Evolutionary conservation across 352 stramenopile genomes (phyloP).

Genomic region (Globisporangium ultimum): DNA sequence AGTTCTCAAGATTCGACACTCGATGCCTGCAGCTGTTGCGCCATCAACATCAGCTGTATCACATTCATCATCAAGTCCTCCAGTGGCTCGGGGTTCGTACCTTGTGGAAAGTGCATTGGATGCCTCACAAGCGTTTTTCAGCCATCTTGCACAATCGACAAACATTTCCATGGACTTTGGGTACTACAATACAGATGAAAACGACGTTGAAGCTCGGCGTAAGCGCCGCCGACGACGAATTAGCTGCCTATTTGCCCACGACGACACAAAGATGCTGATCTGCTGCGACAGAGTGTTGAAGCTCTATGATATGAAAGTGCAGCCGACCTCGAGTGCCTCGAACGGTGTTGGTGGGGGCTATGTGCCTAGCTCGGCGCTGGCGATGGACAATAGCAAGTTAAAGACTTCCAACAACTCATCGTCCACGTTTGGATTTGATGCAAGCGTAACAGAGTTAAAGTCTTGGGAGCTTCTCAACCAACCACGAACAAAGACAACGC

Average conservation of each 20-base stretch:
- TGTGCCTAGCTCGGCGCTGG: background rate
- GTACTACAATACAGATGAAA: slow-evolving; percentile 57
- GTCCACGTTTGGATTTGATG: slow-evolving; percentile 63
- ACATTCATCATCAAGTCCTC: slow-evolving; percentile 24
- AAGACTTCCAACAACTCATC: slow-evolving; percentile 33
- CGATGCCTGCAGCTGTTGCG: slow-evolving; percentile 29
- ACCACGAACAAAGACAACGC: slow-evolving; percentile 27
- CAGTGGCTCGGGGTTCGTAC: slow-evolving; percentile 7
- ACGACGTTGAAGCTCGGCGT: slow-evolving; percentile 40
- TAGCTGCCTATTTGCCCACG: slow-evolving; percentile 60
- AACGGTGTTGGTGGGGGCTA: background rate
- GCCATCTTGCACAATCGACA: slow-evolving; percentile 60
- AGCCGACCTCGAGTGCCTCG: slow-evolving; percentile 1
- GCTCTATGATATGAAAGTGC: slow-evolving; percentile 51
- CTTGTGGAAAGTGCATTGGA: slow-evolving; percentile 64
- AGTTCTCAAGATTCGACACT: slow-evolving; percentile 75
- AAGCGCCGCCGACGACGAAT: slow-evolving; percentile 51
- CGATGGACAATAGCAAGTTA: slow-evolving; percentile 5
- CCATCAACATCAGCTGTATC: slow-evolving; percentile 14
- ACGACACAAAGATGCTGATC: slow-evolving; percentile 62
- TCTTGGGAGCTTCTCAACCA: slow-evolving; percentile 46
- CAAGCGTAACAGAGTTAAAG: slow-evolving; percentile 54
- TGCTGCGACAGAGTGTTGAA: slow-evolving; percentile 64
- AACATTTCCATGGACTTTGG: slow-evolving; percentile 50
- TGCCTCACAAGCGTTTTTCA: slow-evolving; percentile 64